Conservation (phyloP, 176 grass and related monocot genomes). For the Luzula sylvatica region DNA sequence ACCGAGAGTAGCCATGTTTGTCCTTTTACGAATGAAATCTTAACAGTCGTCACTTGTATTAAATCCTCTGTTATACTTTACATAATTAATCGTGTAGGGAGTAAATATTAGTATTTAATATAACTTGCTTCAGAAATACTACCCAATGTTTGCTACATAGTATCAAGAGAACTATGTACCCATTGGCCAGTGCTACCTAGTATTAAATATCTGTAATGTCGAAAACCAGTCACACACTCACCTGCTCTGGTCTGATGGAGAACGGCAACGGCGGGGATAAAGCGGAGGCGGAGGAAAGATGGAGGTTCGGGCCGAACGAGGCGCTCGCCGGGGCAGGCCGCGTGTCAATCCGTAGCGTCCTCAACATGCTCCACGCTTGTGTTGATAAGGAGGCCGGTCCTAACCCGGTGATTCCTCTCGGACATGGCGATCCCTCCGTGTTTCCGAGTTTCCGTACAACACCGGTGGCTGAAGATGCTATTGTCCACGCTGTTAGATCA, state of each 20-base stretch:
- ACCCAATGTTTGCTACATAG: no score
- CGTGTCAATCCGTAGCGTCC: constrained; percentile 40
- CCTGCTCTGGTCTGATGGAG: constrained; percentile 21
- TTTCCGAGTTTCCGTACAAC: constrained; percentile 48
- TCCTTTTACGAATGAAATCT: no score
- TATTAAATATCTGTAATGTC: no score
- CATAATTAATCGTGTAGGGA: no score
- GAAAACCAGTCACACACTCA: no score
- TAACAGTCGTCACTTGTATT: no score
- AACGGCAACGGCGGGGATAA: background rate
- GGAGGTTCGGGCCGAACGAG: constrained; percentile 31
- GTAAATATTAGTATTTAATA: no score
- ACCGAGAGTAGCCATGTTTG: no score
- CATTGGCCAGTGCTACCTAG: background rate
- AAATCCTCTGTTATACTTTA: no score
- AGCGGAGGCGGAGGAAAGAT: background rate
- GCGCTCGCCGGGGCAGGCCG: constrained; percentile 10
- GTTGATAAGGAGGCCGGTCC: constrained; percentile 21
- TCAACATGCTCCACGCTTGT: constrained; percentile 40
- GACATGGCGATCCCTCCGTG: constrained; percentile 41
- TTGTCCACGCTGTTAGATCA: constrained; percentile 31
- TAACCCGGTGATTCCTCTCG: constrained; percentile 34
- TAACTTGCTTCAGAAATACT: no score
- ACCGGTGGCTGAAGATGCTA: constrained; percentile 36
- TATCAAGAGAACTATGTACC: no score